These are phyloP conservation scores for Physcomitrium patens DNA, from an alignment of 225 moss, liverwort and hornwort genomes.

Conservation along the genomic window DNA sequence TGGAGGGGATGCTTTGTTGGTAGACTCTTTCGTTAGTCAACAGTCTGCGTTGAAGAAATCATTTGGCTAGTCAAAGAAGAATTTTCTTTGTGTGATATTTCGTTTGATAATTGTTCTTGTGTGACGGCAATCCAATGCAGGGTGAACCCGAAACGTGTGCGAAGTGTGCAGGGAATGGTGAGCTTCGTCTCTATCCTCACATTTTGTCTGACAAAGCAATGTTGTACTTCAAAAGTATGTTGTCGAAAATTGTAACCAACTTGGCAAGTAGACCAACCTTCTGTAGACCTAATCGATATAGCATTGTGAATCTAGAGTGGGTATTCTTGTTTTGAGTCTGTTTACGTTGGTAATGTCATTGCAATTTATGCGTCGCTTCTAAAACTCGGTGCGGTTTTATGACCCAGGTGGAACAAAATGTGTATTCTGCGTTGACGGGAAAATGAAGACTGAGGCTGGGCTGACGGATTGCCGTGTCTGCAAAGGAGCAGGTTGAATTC, in stretches of 20 bases:
- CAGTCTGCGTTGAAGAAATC: neutral
- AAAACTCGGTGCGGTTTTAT: neutral
- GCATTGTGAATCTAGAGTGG: no score
- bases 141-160: constrained; percentile 89
- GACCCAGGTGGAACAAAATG: constrained; percentile 68
- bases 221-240: neutral
- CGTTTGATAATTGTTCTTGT: neutral
- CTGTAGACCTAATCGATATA: neutral
- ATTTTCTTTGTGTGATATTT: neutral
- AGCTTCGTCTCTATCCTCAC: constrained; percentile 9
- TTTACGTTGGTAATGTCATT: no score
- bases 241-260: neutral
- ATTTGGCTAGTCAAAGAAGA: neutral
- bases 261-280: neutral
- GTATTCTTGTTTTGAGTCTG: no score
- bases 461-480: constrained; percentile 68
- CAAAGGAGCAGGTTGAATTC: constrained; percentile 62
- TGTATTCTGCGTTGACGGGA: constrained; percentile 70
- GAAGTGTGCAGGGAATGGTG: constrained; percentile 97
- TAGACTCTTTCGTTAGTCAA: neutral
- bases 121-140: constrained; percentile 54
- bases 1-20: neutral
- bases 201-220: neutral
- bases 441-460: constrained; percentile 65
- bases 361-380: no score